These are phyloP conservation scores for Aspergillus arachidicola DNA, from an alignment of 2,329 filamentous ascomycete species.

Conservation along the genomic window DNA sequence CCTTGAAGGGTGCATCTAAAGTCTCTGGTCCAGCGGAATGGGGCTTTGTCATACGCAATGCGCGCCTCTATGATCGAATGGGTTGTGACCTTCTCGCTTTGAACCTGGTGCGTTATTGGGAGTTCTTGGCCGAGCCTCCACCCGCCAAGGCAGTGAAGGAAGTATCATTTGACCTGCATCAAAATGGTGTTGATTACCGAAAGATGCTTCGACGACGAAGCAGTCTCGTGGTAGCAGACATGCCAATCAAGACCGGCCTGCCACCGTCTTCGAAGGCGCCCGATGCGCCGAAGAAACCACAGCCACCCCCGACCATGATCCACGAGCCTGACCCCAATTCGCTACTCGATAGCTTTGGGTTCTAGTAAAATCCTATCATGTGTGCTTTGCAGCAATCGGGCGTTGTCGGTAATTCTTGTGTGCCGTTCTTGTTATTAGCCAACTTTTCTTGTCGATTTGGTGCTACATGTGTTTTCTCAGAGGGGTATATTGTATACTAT, in stretches of 20 bases:
- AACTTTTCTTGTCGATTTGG: neutral
- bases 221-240: conserved; percentile 78
- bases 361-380: conserved; percentile 51
- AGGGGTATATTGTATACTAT: neutral
- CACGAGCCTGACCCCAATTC: conserved; percentile 90
- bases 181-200: conserved; percentile 59
- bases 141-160: conserved; percentile 41
- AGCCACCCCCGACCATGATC: conserved; percentile 74
- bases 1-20: conserved; percentile 80
- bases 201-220: conserved; percentile 71
- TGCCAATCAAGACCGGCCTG: conserved; percentile 47
- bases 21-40: conserved; percentile 79
- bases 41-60: conserved; percentile 86
- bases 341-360: conserved; percentile 89
- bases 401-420: conserved; percentile 1
- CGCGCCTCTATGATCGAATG: conserved; percentile 83
- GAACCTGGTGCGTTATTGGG: conserved; percentile 67
- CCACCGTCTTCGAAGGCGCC: conserved; percentile 42
- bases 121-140: conserved; percentile 37
- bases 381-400: neutral
- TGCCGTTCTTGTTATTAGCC: neutral
- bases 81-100: conserved; percentile 89
- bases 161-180: conserved; percentile 26
- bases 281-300: conserved; percentile 42
- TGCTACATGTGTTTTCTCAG: neutral